phyloP scores from a whole-genome alignment of 2,329 filamentous ascomycete genomes.

The Cladosporium sp. region DNA sequence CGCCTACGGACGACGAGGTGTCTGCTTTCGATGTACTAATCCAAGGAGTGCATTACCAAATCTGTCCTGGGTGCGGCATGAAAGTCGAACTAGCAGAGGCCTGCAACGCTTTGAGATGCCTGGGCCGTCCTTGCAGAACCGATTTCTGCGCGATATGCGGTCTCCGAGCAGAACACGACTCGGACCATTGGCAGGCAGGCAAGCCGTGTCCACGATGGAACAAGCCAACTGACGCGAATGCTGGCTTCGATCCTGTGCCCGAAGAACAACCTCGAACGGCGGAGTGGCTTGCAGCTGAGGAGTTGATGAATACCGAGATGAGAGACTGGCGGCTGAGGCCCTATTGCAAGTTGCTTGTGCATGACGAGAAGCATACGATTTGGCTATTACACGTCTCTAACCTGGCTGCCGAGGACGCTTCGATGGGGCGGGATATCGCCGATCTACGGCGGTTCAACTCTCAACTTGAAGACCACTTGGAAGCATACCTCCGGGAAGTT shows the following conservation, averaged over 20 bases:
- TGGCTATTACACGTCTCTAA: background rate
- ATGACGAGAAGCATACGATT: background rate
- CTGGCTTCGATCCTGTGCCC: background rate
- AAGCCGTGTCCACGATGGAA: slow-evolving; percentile 1
- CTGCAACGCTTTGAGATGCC: background rate
- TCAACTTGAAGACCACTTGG: background rate
- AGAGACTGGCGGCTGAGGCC: background rate
- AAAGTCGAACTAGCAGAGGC: background rate
- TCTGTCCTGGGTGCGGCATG: background rate
- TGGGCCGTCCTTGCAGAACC: background rate
- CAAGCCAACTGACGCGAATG: background rate
- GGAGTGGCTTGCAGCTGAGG: background rate
- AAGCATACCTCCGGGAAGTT: background rate
- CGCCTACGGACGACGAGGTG: background rate
- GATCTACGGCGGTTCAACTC: background rate
- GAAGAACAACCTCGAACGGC: background rate
- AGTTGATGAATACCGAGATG: background rate
- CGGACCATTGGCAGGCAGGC: background rate
- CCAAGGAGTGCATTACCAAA: background rate
- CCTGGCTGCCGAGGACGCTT: background rate
- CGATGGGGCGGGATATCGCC: background rate
- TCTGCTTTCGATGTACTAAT: background rate
- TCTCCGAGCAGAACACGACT: background rate
- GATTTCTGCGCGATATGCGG: background rate
- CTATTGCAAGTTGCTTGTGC: background rate